Base-by-base conservation (phyloP, 176 grass and related monocot species). In the Avena sativa region DNA sequence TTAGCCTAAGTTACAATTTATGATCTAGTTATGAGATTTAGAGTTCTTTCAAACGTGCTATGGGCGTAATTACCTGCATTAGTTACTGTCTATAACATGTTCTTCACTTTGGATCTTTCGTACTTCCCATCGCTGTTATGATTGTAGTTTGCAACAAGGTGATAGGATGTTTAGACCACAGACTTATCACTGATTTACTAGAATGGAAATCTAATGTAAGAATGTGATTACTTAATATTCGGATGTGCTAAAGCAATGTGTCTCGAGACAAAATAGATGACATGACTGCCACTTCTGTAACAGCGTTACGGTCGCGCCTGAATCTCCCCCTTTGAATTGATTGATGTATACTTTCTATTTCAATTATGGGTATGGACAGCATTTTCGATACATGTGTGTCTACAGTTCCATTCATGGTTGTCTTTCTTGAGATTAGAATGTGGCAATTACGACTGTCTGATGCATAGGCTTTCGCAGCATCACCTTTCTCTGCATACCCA, bases 401-500 rank as follows among this genome's bases (percentile, higher is more conserved):
- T 20, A 60, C 9, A 20, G 57, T 60, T 60, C 8, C 57, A 21
- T 60, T 7, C 52, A 9, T 60, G 57, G 57, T 20, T 60, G 21
- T 60, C 57, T 21, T 21, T 60, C 20, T 60, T 60, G 20, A 28
- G 28, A 28, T 28, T 28, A 10, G 57, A 60, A 10, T 60, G 57
- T 60, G 57, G 0, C 57, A 21, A 9, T 60, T 58, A 58, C 8
- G 17, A 5, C 19, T 58, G 19, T 57, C 16, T 57, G 58, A 60
- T 23, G 20, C 21, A 21, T 95, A 86, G 14, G 93, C 88, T 69
- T 98, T 98, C 3, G 17, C 80, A 12, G 36, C 81, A 79, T 90
- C 74, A 47, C 88, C 85, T 80, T 92, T 93, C 43, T 89, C 86
- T 2, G 78, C 89, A 43, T 95, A 98, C 66, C 93, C 93, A 6